These are phyloP conservation scores for Saccharomycopsis crataegensis DNA, from an alignment of 1,139 yeast genomes.

Conservation along the genomic window DNA sequence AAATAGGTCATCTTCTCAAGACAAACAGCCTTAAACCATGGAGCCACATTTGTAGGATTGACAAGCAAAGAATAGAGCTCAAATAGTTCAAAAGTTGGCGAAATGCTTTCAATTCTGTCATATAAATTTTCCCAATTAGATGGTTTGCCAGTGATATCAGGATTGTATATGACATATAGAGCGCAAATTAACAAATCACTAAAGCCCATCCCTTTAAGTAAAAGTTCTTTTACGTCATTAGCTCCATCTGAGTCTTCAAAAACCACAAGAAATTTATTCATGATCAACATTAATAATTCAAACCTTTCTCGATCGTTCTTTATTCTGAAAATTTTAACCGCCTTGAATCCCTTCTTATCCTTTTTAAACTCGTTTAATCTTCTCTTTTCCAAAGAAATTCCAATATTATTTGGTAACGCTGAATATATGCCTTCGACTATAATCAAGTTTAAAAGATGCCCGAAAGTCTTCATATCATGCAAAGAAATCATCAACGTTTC, in stretches of 20 bases:
- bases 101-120: constrained; percentile 31
- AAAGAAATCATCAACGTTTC: constrained; percentile 56
- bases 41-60: constrained; percentile 28
- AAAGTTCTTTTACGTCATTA: constrained; percentile 48
- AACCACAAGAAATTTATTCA: constrained; percentile 30
- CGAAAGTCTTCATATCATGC: constrained; percentile 74
- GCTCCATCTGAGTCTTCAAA: constrained; percentile 24
- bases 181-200: constrained; percentile 59
- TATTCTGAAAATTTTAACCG: constrained; percentile 20
- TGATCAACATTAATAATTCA: constrained; percentile 31
- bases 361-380: constrained; percentile 24
- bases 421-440: constrained; percentile 70
- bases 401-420: constrained; percentile 46
- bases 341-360: constrained; percentile 7
- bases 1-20: constrained; percentile 37
- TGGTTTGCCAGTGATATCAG: constrained; percentile 21
- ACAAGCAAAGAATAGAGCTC: constrained; percentile 48
- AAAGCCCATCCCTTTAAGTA: constrained; percentile 64
- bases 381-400: constrained; percentile 61
- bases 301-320: constrained; percentile 22
- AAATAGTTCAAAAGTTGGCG: constrained; percentile 56
- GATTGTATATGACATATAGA: constrained; percentile 43
- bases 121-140: constrained; percentile 19
- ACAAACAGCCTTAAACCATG: constrained; percentile 16
- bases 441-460: constrained; percentile 53